These are phyloP conservation scores for Komagataella pastoris DNA, from an alignment of 805 yeast genomes.

Conservation along the genomic window DNA sequence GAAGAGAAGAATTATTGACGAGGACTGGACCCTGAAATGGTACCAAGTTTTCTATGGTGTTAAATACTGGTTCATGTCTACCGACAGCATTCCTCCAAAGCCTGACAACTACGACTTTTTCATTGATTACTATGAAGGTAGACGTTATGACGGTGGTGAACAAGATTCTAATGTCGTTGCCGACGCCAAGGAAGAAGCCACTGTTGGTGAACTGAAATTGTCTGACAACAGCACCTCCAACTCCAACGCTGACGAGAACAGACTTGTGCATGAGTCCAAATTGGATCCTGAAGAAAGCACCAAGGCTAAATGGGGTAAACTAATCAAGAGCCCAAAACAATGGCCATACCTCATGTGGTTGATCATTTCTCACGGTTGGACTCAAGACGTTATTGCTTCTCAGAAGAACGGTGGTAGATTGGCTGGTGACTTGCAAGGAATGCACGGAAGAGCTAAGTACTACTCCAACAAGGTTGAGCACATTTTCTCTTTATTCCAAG, in stretches of 20 bases:
- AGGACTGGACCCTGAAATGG: conserved; percentile 56
- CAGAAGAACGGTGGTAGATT: conserved; percentile 28
- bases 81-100: conserved; percentile 50
- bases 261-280: conserved; percentile 7
- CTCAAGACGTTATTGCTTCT: conserved; percentile 42
- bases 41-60: conserved; percentile 49
- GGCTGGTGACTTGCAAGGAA: conserved; percentile 29
- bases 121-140: conserved; percentile 55
- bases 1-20: conserved; percentile 41
- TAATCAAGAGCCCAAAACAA: conserved; percentile 30
- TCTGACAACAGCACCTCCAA: conserved; percentile 4
- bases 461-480: conserved; percentile 63
- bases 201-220: conserved; percentile 4
- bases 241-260: background rate
- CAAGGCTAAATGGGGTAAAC: conserved; percentile 19
- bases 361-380: conserved; percentile 43
- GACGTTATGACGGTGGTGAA: conserved; percentile 20
- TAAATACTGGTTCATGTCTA: conserved; percentile 33
- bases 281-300: conserved; percentile 11
- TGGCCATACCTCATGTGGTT: conserved; percentile 43
- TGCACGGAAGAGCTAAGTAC: conserved; percentile 47
- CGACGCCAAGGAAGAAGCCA: conserved; percentile 10
- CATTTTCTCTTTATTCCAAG: conserved; percentile 55
- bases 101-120: conserved; percentile 44
- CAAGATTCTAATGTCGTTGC: background rate